phyloP scores from a whole-genome alignment of 225 moss, liverwort and hornwort genomes.

The Pseudisothecium myosuroides region DNA sequence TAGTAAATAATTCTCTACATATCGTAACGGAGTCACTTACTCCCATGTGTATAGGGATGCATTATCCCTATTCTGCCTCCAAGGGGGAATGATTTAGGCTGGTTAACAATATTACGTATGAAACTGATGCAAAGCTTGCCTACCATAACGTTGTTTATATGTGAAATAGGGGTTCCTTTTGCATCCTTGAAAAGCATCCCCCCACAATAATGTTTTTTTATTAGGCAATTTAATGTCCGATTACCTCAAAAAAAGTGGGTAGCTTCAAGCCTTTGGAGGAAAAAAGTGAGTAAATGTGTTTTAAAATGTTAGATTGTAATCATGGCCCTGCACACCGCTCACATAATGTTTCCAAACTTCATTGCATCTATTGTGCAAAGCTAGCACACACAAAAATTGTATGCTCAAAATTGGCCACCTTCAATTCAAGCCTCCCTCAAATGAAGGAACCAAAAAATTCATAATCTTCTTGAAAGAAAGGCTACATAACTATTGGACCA shows the following conservation, averaged over 20 bases:
- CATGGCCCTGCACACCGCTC: accelerated
- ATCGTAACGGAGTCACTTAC: background rate
- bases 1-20: background rate
- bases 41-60: accelerated
- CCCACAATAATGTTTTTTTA: too few species aligned
- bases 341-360: background rate
- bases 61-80: background rate
- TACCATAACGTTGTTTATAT: too few species aligned
- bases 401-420: background rate
- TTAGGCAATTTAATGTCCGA: too few species aligned
- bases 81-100: background rate
- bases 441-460: background rate
- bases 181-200: background rate
- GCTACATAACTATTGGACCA: background rate
- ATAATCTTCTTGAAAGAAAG: background rate
- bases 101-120: background rate
- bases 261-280: background rate
- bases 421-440: accelerated
- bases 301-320: background rate
- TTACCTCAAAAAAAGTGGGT: background rate
- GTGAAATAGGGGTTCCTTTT: accelerated
- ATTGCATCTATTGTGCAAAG: background rate
- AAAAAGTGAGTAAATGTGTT: background rate
- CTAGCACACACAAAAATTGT: background rate
- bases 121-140: background rate